phyloP scores from a whole-genome alignment of 257 asterid genomes.

The Ballota nigra region DNA sequence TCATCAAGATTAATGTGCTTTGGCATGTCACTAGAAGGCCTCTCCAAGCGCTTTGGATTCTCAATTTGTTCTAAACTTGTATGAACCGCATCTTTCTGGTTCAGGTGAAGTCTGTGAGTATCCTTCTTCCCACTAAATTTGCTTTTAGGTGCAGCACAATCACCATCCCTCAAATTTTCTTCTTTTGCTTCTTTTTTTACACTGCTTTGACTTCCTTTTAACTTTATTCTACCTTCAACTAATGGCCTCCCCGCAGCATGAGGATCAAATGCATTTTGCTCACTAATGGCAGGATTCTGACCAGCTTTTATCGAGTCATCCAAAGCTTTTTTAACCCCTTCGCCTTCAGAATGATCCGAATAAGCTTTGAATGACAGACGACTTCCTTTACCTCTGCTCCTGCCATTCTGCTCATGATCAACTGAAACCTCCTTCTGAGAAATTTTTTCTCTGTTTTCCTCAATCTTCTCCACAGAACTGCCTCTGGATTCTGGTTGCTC shows the following conservation, averaged over 20 bases:
- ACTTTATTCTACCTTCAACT: constrained; percentile 46
- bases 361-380: constrained; percentile 28
- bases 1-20: constrained; percentile 45
- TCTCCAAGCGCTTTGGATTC: constrained; percentile 34
- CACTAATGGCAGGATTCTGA: constrained; percentile 30
- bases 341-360: constrained; percentile 39
- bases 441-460: constrained; percentile 25
- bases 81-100: constrained; percentile 19
- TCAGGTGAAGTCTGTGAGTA: constrained; percentile 22
- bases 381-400: constrained; percentile 17
- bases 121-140: constrained; percentile 45
- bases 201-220: constrained; percentile 42
- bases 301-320: constrained; percentile 30
- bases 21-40: constrained; percentile 35
- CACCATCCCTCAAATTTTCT: constrained; percentile 35
- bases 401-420: constrained; percentile 12
- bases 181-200: constrained; percentile 36
- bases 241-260: constrained; percentile 28
- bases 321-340: constrained; percentile 32
- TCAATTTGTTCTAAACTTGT: constrained; percentile 31
- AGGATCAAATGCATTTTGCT: constrained; percentile 22
- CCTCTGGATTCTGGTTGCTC: constrained; percentile 33
- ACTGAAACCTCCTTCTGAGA: constrained; percentile 34
- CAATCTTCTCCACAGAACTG: constrained; percentile 37
- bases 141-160: constrained; percentile 33